A percentile compares a stretch with the other conserved stretches of the same genome.
Evolutionary conservation across 257 asterid genomes (phyloP).

Genomic region (Nicotiana obtusifolia): DNA sequence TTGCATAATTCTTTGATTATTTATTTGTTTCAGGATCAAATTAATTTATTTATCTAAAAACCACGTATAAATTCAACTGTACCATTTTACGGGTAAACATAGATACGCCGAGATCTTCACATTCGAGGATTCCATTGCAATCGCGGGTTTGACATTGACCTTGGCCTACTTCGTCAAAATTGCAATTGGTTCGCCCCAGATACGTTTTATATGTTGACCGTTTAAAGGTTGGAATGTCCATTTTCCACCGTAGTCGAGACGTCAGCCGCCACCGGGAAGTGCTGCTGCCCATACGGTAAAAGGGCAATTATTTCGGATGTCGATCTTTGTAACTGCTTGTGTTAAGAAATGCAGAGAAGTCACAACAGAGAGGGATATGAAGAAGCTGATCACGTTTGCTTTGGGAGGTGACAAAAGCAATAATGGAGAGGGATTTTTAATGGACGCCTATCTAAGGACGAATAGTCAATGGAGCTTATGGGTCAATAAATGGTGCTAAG

Average conservation of each 20-base stretch:
- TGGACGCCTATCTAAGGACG: background rate
- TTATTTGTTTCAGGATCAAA: no score
- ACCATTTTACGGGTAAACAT: no score
- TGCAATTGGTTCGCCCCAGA: slow-evolving; percentile 73
- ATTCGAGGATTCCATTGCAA: slow-evolving; percentile 43
- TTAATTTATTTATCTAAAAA: no score
- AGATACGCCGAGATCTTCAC: slow-evolving; percentile 23
- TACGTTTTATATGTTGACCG: slow-evolving; percentile 16
- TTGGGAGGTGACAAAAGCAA: background rate
- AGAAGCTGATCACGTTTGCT: slow-evolving; percentile 7
- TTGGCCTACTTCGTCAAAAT: slow-evolving; percentile 34
- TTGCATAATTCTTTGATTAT: no score
- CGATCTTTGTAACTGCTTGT: slow-evolving; percentile 17
- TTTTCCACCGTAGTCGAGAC: slow-evolving; percentile 21
- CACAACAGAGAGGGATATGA: slow-evolving; percentile 10
- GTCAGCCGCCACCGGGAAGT: slow-evolving; percentile 19
- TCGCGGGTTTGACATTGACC: slow-evolving; percentile 60
- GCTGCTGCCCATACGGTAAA: slow-evolving; percentile 40
- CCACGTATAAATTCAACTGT: no score
- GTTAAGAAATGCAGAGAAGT: no score
- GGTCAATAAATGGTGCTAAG: background rate
- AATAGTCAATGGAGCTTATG: background rate
- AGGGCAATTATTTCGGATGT: slow-evolving; percentile 23
- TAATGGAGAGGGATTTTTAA: background rate
- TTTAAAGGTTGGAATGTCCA: slow-evolving; percentile 22